Conservation (phyloP, 108 stramenopile genomes). For the Chaetoceros muelleri region DNA sequence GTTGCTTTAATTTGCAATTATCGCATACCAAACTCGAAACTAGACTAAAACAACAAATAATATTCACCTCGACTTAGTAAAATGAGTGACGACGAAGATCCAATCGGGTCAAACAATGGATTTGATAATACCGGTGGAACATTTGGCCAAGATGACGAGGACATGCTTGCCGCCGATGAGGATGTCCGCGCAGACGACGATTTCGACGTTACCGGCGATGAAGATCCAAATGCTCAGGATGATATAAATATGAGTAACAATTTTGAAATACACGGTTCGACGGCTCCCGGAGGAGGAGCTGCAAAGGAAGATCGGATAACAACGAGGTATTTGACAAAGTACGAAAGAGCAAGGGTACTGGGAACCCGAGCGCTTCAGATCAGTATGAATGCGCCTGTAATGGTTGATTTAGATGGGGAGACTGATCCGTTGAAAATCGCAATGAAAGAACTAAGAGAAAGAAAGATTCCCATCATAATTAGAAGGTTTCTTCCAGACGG, state of each 20-base stretch:
- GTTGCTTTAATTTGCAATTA: no score
- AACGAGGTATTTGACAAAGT: slow-evolving; percentile 97
- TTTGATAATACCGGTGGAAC: slow-evolving; percentile 74
- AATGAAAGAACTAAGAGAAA: slow-evolving; percentile 94
- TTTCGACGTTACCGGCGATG: slow-evolving; percentile 28
- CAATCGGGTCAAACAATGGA: slow-evolving; percentile 53
- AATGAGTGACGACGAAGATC: slow-evolving; percentile 85
- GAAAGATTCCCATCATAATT: slow-evolving; percentile 98
- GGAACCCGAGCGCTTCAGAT: slow-evolving; percentile 98
- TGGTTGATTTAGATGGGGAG: slow-evolving; percentile 97
- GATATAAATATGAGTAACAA: slow-evolving; percentile 16
- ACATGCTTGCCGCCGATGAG: slow-evolving; percentile 15
- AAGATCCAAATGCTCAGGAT: slow-evolving; percentile 22
- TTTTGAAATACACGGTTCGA: slow-evolving; percentile 33
- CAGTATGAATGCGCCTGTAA: slow-evolving; percentile 97
- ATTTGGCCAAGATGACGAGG: slow-evolving; percentile 44
- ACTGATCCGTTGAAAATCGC: slow-evolving; percentile 98
- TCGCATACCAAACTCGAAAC: no score
- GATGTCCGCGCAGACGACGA: slow-evolving; percentile 18
- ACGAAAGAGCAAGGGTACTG: slow-evolving; percentile 95
- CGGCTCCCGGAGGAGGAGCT: slow-evolving; percentile 21
- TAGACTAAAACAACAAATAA: no score
- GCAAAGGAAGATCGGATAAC: slow-evolving; percentile 63
- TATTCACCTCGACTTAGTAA: no score
- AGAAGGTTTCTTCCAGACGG: slow-evolving; percentile 96